Conservation (phyloP, 805 yeast species). For the Metschnikowia kofuensis region DNA sequence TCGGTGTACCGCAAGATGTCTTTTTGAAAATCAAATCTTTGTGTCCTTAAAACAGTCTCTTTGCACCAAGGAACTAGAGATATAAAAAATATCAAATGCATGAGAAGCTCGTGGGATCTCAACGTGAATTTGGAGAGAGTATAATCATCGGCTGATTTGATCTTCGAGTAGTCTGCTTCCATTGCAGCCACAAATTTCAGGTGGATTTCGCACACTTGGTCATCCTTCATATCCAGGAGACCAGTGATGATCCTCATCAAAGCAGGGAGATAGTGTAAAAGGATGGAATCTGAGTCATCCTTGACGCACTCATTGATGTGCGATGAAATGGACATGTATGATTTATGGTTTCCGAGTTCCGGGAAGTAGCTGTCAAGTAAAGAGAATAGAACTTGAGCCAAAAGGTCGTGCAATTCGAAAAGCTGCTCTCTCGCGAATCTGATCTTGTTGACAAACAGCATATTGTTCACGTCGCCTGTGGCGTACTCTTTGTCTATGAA, state of each 20-base stretch:
- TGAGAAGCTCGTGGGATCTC: constrained; percentile 40
- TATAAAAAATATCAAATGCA: constrained; percentile 50
- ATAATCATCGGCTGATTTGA: constrained; percentile 21
- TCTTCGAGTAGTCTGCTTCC: constrained; percentile 23
- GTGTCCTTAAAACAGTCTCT: constrained; percentile 36
- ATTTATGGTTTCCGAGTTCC: constrained; percentile 26
- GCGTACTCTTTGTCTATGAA: constrained; percentile 45
- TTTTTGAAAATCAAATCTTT: constrained; percentile 49
- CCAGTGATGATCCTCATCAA: constrained; percentile 45
- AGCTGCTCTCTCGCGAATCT: constrained; percentile 61
- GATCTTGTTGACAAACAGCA: constrained; percentile 36
- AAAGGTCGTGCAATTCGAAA: constrained; percentile 62
- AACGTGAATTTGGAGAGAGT: constrained; percentile 33
- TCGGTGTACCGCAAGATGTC: constrained; percentile 61
- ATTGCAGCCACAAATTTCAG: constrained; percentile 39
- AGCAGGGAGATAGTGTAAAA: constrained; percentile 64
- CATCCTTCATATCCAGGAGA: constrained; percentile 40
- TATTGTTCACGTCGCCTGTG: constrained; percentile 48
- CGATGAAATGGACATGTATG: constrained; percentile 40
- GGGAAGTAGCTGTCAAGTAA: constrained; percentile 38
- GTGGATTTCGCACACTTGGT: constrained; percentile 30
- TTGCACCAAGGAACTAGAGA: constrained; percentile 70
- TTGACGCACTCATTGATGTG: constrained; percentile 45
- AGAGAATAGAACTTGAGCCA: constrained; percentile 65
- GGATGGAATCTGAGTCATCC: constrained; percentile 56